Base-by-base conservation (phyloP, 495 filamentous ascomycete species). In the Ramalina peruviana region DNA sequence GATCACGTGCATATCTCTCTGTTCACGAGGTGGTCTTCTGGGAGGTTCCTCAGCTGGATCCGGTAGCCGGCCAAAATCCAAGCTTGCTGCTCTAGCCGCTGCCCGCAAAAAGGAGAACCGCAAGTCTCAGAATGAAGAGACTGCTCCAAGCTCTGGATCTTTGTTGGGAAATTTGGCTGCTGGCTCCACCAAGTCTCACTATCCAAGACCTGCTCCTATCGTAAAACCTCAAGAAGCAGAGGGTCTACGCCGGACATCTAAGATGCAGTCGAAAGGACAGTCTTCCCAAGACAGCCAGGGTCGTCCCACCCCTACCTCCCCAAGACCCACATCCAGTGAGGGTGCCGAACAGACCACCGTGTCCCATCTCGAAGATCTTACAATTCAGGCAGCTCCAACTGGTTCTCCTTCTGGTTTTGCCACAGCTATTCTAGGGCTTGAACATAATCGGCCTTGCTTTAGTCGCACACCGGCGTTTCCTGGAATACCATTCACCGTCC, bases 31-130 rank as follows among this genome's bases (percentile, higher is more conserved):
- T 41, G 76, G 82, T 7, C 71, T 98, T 9, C 66, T 92, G 16
- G 92, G 92, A 19, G 92, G 93, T 19, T 78, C 84, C 3, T 66
- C 72, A n/a, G 56, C 53, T 19, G 67, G 76, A n/a, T 58, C 47
- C 43, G 15, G 5, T 37, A 65, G 61, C 9, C 70, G 66, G 5
- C 94, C 93, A 58, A 73, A 83, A 60, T 94, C 90, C 11, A 98
- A 96, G 60, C 71, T 97, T 26, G 88, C 92, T 52, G 82, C 82
- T 39, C 70, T 97, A 17, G 90, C 90, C 51, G 88, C 86, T n/a
- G 80, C 83, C 19, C 78, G 88, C 44, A 93, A 89, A 67, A 80
- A 83, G 43, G 83, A 86, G 37, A 65, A 62, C 9, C 80, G 82
- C 10, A 81, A 81, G 60, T 68, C 69, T 43, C 51, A 54, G 16